These are phyloP conservation scores for Diaporthe helianthi DNA, from an alignment of 2,329 filamentous ascomycete genomes.

Conservation along the genomic window DNA sequence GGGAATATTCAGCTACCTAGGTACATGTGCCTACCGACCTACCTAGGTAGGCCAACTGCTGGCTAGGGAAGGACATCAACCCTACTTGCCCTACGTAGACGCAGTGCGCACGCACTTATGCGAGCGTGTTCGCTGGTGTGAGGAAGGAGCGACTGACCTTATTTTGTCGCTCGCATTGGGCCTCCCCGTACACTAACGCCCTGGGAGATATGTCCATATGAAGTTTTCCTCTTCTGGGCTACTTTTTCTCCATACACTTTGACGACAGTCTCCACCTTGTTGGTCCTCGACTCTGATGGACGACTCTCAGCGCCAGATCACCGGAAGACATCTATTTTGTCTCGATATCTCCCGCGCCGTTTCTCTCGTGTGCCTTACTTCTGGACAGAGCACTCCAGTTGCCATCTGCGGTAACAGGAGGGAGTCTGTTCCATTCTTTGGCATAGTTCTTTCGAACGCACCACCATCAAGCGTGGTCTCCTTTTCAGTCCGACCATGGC, in stretches of 20 bases:
- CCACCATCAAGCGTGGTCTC: background rate
- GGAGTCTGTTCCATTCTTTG: background rate
- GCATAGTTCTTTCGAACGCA: background rate
- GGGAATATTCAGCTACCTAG: background rate
- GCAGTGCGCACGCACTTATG: no score
- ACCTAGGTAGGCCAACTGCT: background rate
- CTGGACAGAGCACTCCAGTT: background rate
- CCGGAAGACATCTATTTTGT: background rate
- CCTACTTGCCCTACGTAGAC: background rate
- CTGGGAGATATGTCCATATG: background rate
- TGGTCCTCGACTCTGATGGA: background rate
- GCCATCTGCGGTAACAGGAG: background rate
- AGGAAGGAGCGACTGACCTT: background rate
- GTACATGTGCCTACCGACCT: no score
- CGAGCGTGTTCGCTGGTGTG: background rate
- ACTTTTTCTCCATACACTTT: background rate
- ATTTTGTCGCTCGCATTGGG: background rate
- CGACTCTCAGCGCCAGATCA: background rate
- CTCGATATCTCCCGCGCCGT: background rate
- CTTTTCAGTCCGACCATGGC: conserved; percentile 2
- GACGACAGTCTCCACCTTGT: background rate
- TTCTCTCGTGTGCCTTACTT: no score
- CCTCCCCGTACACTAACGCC: no score
- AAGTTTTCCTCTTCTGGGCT: background rate
- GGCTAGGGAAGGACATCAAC: background rate